These are phyloP conservation scores for Entonaema liquescens DNA, from an alignment of 495 filamentous ascomycete species.

Conservation along the genomic window DNA sequence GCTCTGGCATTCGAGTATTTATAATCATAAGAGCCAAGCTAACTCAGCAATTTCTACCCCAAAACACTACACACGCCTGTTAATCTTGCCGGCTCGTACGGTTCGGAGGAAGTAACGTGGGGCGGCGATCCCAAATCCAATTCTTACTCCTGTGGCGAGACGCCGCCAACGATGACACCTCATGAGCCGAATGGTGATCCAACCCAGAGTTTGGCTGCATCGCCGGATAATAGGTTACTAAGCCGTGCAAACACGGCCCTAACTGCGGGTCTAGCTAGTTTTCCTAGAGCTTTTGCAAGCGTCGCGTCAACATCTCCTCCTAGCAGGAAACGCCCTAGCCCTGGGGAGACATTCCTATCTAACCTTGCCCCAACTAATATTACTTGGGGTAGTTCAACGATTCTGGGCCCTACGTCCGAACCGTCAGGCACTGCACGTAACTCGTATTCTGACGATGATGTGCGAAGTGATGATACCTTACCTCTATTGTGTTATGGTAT, in stretches of 20 bases:
- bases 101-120: constrained; percentile 64
- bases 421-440: constrained; percentile 52
- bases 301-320: constrained; percentile 77
- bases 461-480: constrained; percentile 50
- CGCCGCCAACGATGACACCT: constrained; percentile 63
- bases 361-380: constrained; percentile 66
- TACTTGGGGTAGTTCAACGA: constrained; percentile 72
- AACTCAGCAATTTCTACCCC: constrained; percentile 63
- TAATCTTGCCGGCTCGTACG: constrained; percentile 66
- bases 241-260: constrained; percentile 65
- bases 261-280: constrained; percentile 70
- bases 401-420: constrained; percentile 61
- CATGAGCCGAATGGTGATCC: constrained; percentile 49
- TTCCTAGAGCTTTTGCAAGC: constrained; percentile 76
- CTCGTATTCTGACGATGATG: constrained; percentile 58
- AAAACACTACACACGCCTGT: constrained; percentile 65
- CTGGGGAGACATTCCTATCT: constrained; percentile 71
- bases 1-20: constrained; percentile 55
- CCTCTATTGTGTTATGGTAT: constrained; percentile 60
- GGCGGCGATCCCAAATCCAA: constrained; percentile 58
- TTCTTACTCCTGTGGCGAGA: constrained; percentile 69
- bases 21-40: constrained; percentile 50
- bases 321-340: constrained; percentile 71
- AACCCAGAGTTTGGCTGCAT: constrained; percentile 74
- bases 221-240: constrained; percentile 67